Base-by-base conservation (phyloP, 345 rosid genomes). In the Ceriops tagal region DNA sequence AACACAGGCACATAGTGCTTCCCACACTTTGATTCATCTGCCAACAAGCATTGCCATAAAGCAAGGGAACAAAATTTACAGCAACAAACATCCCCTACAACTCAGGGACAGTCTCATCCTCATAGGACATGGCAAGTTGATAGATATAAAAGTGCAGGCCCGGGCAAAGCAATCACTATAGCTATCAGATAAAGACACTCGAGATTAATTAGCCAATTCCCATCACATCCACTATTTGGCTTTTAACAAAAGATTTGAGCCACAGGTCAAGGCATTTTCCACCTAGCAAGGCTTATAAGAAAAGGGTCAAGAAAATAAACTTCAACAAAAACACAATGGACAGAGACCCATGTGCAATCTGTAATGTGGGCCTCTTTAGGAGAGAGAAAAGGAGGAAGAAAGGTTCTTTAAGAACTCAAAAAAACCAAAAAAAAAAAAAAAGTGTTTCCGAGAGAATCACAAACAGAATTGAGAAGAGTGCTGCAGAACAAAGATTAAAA, bases 171-270 rank as follows among this genome's bases (percentile, higher is more conserved):
- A 57, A 63, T 53, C 22, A 70, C 24, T 0, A 60, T 24, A 24
- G 16, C 52, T 31, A 1, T 34, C 32, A 47, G 61, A 53, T 69
- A 57, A 55, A 58, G 35, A 70, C 53, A 70, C 49, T 46, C 37
- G 35, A 62, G 35, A 64, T 49, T 39, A 31, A 55, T 67, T 51
- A 63, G 66, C 34, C n/a, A 24, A 65, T 72, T 70, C 64, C 75
- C 64, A 66, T 68, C 53, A 51, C 66, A 65, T 20, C 74, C 71
- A 74, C 61, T 53, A 11, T 73, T 47, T 32, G 58, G 63, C 37
- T 47, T 53, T 58, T 64, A 27, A 32, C 43, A 31, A 49, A 51
- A 66, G 60, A 35, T 66, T 2, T 47, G 30, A 30, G 1, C 19
- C 47, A 72, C 49, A 46, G 62, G 64, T 62, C 57, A 30, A 62